These are phyloP conservation scores for Fusarium camptoceras DNA, from an alignment of 2,329 filamentous ascomycete genomes.

Conservation along the genomic window DNA sequence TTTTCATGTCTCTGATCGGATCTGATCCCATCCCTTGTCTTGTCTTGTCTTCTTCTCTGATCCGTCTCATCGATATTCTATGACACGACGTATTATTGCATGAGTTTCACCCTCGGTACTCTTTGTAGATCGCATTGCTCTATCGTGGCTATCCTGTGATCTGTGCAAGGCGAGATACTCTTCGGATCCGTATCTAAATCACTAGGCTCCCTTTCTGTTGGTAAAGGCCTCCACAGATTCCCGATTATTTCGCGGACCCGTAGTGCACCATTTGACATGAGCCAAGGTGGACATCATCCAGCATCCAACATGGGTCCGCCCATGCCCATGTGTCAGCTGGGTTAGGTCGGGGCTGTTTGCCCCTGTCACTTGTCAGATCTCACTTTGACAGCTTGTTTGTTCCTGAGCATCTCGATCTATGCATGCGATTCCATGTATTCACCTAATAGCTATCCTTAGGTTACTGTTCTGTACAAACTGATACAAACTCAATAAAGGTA, in stretches of 20 bases:
- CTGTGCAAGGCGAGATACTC: not conserved
- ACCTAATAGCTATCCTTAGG: conserved; percentile 9
- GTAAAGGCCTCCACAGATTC: not conserved
- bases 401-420: conserved; percentile 27
- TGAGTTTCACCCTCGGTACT: not conserved
- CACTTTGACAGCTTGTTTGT: conserved; percentile 22
- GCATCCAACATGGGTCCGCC: conserved; percentile 5
- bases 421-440: conserved; percentile 27
- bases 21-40: conserved; percentile 1
- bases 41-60: not conserved
- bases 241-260: not conserved
- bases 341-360: not conserved
- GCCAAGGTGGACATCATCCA: not conserved
- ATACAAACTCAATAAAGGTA: conserved; percentile 14
- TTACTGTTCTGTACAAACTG: conserved; percentile 16
- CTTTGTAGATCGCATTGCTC: not conserved
- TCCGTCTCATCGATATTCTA: not conserved
- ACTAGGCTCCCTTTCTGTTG: not conserved
- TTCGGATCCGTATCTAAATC: not conserved
- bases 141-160: not conserved
- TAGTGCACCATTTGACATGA: conserved; percentile 2
- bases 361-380: conserved; percentile 33
- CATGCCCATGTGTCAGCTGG: conserved; percentile 1
- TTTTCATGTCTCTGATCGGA: not conserved
- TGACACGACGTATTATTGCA: not conserved